Conservation (phyloP, 352 stramenopile species). For the Globisporangium parvum region DNA sequence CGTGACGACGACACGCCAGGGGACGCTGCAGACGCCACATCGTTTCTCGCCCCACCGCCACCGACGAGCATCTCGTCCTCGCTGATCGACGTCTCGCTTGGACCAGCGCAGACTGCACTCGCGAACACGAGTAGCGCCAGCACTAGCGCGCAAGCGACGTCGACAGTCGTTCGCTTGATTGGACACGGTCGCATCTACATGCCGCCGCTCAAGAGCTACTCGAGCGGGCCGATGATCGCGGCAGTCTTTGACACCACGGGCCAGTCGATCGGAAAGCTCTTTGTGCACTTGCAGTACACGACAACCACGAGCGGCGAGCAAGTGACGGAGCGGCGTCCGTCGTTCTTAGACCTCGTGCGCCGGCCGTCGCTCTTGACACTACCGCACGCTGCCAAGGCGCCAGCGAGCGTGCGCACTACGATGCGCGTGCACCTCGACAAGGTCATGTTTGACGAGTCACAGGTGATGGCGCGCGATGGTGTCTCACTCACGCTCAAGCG, state of each 20-base stretch:
- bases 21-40: neutral
- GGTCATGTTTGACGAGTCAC: conserved; percentile 15
- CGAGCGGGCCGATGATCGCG: conserved; percentile 10
- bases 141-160: neutral
- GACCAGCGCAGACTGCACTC: neutral
- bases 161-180: conserved; percentile 20
- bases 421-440: conserved; percentile 20
- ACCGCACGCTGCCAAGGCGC: neutral
- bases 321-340: conserved; percentile 2
- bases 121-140: neutral
- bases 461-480: conserved; percentile 12
- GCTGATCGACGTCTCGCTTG: neutral
- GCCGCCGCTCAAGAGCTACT: conserved; percentile 10
- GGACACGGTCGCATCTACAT: conserved; percentile 29
- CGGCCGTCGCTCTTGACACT: conserved; percentile 3
- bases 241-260: conserved; percentile 14
- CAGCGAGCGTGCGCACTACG: neutral
- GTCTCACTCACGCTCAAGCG: conserved; percentile 32
- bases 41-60: neutral
- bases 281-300: conserved; percentile 17
- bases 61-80: neutral
- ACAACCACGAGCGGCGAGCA: neutral
- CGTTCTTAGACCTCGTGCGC: conserved; percentile 5
- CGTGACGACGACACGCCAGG: neutral
- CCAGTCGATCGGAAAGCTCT: conserved; percentile 18